phyloP scores from a whole-genome alignment of 208 protist genomes.

The Wallacemonas rigidus region DNA sequence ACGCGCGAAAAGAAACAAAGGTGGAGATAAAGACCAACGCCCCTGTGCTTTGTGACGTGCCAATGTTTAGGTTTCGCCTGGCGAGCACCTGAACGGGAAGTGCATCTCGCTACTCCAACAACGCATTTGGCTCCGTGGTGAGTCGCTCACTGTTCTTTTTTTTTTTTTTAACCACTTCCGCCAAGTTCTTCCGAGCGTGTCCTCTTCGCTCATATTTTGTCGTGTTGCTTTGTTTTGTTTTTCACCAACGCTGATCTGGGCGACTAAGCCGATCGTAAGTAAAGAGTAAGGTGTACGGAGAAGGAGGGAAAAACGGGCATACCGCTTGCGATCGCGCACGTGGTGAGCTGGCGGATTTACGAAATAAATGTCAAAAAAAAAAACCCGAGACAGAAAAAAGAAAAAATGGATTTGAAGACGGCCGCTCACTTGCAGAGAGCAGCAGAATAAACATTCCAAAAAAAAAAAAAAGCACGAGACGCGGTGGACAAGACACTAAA shows the following conservation, averaged over 20 bases:
- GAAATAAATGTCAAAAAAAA: constrained; percentile 15
- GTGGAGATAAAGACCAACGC: too few relatives aligned
- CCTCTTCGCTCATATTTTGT: too few relatives aligned
- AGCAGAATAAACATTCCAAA: background rate
- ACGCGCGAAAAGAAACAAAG: too few relatives aligned
- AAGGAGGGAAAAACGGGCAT: background rate
- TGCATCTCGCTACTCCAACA: too few relatives aligned
- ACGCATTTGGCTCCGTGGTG: too few relatives aligned
- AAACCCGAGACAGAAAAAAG: background rate
- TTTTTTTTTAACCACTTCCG: background rate
- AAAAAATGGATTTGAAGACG: background rate
- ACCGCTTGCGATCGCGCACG: too few relatives aligned
- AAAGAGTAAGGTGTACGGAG: constrained; percentile 11
- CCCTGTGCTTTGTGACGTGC: too few relatives aligned
- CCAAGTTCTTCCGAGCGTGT: background rate
- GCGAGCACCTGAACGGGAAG: too few relatives aligned
- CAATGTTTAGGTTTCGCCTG: too few relatives aligned
- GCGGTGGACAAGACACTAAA: too few relatives aligned
- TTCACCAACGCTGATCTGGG: too few relatives aligned
- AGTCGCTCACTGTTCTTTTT: background rate
- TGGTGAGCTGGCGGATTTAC: background rate
- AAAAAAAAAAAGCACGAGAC: constrained; percentile 3
- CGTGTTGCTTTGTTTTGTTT: too few relatives aligned
- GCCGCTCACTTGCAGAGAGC: background rate
- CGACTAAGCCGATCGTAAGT: background rate